phyloP scores from a whole-genome alignment of 2,329 filamentous ascomycete species.

The Tricladium varicosporioides region DNA sequence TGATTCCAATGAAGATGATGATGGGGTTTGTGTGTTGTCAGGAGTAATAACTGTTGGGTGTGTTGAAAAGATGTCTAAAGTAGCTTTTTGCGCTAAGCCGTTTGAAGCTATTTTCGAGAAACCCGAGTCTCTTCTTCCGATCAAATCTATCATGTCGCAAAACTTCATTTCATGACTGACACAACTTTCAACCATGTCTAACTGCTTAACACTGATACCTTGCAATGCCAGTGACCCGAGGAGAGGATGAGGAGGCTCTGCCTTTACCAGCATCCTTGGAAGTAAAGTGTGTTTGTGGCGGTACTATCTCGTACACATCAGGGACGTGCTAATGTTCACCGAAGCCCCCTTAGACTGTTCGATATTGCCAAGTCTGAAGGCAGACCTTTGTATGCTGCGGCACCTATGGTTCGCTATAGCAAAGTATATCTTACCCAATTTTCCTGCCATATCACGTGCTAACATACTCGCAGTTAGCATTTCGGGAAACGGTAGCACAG shows the following conservation, averaged over 20 bases:
- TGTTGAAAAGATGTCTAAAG: no score
- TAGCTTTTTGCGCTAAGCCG: no score
- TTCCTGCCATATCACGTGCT: background rate
- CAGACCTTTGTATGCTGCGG: constrained; percentile 56
- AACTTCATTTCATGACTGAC: no score
- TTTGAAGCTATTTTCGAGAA: no score
- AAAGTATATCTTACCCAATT: constrained; percentile 37
- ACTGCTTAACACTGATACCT: background rate
- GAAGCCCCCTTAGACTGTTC: constrained; percentile 58
- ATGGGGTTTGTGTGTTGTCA: no score
- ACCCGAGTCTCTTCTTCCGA: no score
- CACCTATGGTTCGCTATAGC: constrained; percentile 68
- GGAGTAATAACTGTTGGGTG: no score
- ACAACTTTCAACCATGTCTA: constrained; percentile 1
- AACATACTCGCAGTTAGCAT: constrained; percentile 54
- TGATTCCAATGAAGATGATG: no score
- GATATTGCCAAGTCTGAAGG: constrained; percentile 50
- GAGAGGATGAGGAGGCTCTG: constrained; percentile 4
- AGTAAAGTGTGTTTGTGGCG: constrained; percentile 15
- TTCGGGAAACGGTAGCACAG: constrained; percentile 63
- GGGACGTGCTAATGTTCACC: constrained; percentile 1
- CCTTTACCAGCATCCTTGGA: constrained; percentile 11
- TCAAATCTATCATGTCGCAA: no score
- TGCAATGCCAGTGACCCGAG: constrained; percentile 8
- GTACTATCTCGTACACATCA: background rate